Percentiles rank a stretch among this genome's conserved stretches.
These are phyloP conservation scores for Beauveria scarabaeidicola DNA, from an alignment of 2,329 filamentous ascomycete genomes.

Conservation along the genomic window DNA sequence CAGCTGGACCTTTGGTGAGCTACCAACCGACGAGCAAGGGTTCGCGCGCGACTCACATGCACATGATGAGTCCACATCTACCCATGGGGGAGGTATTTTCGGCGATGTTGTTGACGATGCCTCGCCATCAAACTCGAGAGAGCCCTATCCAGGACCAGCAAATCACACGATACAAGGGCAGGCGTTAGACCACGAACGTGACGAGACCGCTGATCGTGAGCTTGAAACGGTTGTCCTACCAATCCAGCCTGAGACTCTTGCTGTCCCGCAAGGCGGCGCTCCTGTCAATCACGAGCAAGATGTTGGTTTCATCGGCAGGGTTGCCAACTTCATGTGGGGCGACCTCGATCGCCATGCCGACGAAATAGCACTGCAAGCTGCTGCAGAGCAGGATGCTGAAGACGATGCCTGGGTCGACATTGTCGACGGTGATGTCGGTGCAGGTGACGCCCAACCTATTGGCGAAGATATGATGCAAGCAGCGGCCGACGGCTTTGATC, in stretches of 20 bases:
- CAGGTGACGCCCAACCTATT: slow-evolving; percentile 32
- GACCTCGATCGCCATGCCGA: slow-evolving; percentile 35
- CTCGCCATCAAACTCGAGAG: not conserved
- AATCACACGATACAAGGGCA: not conserved
- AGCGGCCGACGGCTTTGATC: slow-evolving; percentile 53
- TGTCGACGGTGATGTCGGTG: slow-evolving; percentile 34
- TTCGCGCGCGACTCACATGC: not conserved
- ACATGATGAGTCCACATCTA: not conserved
- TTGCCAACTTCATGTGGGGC: slow-evolving; percentile 56
- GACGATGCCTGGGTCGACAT: slow-evolving; percentile 40
- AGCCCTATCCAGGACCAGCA: not conserved
- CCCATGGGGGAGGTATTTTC: not conserved
- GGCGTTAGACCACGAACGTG: not conserved
- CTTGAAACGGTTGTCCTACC: not conserved
- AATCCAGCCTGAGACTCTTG: not conserved
- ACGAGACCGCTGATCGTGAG: not conserved
- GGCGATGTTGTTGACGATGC: not conserved
- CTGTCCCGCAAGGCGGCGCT: slow-evolving; percentile 10
- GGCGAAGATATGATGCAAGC: slow-evolving; percentile 17
- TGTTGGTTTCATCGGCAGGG: slow-evolving; percentile 12
- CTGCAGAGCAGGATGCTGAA: slow-evolving; percentile 36
- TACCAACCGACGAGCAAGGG: slow-evolving; percentile 21
- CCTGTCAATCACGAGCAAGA: slow-evolving; percentile 4
- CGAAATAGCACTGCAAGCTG: slow-evolving; percentile 17
- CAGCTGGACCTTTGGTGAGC: slow-evolving; percentile 48